Base-by-base conservation (phyloP, 345 rosid genomes). In the Schrenkiella parvula region DNA sequence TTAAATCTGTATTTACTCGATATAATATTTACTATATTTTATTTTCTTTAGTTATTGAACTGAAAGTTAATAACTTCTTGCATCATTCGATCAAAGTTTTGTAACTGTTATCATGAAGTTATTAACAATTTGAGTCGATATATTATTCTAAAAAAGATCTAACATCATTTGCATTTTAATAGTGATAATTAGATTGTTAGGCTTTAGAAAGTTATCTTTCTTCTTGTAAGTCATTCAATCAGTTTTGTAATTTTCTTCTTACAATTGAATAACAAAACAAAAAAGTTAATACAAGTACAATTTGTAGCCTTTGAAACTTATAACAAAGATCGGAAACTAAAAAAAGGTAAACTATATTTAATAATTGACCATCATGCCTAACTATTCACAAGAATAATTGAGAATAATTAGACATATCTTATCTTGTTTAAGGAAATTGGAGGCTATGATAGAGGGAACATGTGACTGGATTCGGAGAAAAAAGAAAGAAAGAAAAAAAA, bases 371-470 rank as follows among this genome's bases (percentile, higher is more conserved):
- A 38, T 19, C 51, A 71, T 48, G 59, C n/a, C 62, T 71, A 19
- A 14, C 31, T 39, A 61, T 38, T 61, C 54, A 39, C 23, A 41
- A 29, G 48, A 58, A 46, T 44, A 34, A 46, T 57, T 46, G 71
- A 28, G 19, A 39, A 26, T 28, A 28, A 53, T 8, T 39, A 19
- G 56, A 32, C 5, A 69, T 42, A 1, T 55, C 34, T 68, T 57
- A 60, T 50, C 25, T 61, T 71, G 34, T 51, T 18, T 70, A 48
- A 5, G 38, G 75, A 71, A 51, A 51, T 52, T 28, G 5, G 54
- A 61, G 32, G 68, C 19, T 51, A 21, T 71, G 62, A 47, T 59
- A 62, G 10, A 55, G 21, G 64, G 55, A 71, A 26, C 44, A 62
- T 72, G 76, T 28, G 47, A 31, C 35, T 63, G 28, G 55, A 26